Percentiles rank a stretch among this genome's conserved stretches.
phyloP scores from a whole-genome alignment of 2,329 filamentous ascomycete genomes.

The Pezicula carpinea region DNA sequence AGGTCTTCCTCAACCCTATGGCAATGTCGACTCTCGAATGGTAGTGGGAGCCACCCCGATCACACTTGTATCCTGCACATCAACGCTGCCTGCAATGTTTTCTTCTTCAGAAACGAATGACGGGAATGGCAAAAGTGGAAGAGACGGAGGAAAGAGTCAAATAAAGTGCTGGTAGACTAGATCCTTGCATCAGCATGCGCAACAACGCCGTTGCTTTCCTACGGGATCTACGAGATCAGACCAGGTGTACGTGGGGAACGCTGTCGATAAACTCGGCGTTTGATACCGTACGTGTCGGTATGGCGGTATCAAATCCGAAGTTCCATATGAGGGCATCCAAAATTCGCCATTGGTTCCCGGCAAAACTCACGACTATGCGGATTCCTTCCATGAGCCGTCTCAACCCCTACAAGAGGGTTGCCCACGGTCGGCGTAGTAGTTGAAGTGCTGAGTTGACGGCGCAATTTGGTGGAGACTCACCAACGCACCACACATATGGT shows the following conservation, averaged over 20 bases:
- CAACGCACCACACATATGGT: too few species aligned
- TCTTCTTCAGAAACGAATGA: constrained; percentile 1
- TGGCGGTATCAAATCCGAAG: too few species aligned
- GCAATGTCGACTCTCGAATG: not conserved
- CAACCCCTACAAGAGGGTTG: too few species aligned
- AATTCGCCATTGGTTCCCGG: too few species aligned
- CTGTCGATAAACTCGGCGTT: not conserved
- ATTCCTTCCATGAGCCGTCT: too few species aligned
- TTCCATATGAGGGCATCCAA: too few species aligned
- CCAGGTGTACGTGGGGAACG: not conserved
- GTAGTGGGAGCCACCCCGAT: not conserved
- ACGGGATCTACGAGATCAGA: not conserved
- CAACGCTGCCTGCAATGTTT: not conserved
- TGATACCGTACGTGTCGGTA: not conserved
- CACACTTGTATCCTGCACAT: not conserved
- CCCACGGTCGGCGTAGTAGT: too few species aligned
- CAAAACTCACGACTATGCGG: too few species aligned
- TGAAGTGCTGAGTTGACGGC: too few species aligned
- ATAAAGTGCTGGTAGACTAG: not conserved
- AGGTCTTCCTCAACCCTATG: not conserved
- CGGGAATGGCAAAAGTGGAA: constrained; percentile 1
- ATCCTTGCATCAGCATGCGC: not conserved
- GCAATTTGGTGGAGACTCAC: too few species aligned
- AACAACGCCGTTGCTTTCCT: not conserved
- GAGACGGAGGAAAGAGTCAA: not conserved